phyloP scores from a whole-genome alignment of 2,329 filamentous ascomycete genomes.

The Phyllosticta paracitricarpa region DNA sequence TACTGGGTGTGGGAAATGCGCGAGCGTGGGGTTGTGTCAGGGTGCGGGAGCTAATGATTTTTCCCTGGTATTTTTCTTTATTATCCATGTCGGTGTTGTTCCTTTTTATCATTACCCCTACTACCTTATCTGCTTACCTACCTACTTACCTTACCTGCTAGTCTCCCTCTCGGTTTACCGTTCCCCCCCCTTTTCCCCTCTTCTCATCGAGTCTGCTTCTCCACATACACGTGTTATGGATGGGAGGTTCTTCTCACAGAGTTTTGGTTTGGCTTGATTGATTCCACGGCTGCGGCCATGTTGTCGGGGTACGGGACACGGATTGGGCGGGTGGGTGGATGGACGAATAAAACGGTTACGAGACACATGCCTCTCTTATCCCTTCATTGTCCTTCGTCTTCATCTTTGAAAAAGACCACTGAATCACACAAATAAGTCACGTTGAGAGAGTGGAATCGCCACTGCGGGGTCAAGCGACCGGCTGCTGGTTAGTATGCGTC shows the following conservation, averaged over 20 bases:
- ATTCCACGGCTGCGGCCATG: no score
- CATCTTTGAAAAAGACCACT: no score
- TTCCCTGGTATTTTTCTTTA: background rate
- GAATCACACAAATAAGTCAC: no score
- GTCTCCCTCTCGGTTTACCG: background rate
- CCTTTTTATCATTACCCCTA: background rate
- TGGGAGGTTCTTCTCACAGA: background rate
- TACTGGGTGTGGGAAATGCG: background rate
- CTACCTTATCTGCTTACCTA: background rate
- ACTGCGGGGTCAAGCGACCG: no score
- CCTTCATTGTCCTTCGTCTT: no score
- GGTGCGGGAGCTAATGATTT: background rate
- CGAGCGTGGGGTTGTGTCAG: background rate
- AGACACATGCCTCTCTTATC: no score
- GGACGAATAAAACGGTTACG: no score
- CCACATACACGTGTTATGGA: no score
- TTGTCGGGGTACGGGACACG: no score
- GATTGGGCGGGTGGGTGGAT: no score
- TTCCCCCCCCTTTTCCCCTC: background rate
- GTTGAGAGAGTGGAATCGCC: no score
- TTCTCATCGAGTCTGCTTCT: background rate
- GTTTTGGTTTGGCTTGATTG: background rate
- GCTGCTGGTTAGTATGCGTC: no score
- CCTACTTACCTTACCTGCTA: background rate
- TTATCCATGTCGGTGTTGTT: background rate